Base-by-base conservation (phyloP, 75 land plant genomes). In the Gnetum montanum region DNA sequence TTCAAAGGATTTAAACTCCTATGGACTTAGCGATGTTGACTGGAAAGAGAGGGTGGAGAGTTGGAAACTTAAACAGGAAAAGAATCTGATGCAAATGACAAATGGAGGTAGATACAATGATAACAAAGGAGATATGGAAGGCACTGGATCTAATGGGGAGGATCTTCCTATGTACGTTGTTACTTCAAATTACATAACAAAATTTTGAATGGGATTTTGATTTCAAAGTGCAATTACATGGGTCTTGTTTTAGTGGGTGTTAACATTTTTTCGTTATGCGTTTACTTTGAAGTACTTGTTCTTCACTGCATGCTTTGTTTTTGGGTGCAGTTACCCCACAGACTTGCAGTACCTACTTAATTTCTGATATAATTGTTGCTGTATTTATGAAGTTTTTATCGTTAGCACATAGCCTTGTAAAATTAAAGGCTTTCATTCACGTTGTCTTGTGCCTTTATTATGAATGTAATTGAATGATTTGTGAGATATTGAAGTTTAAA, bases 1-100 rank as follows among this genome's bases (percentile, higher is more conserved):
- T 15, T 69, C 88, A n/a, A 88, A 76, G 70, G 94, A 88, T 60
- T 60, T 80, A 58, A 84, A 82, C 36, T 69, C 90, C 5, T 88
- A 88, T 76, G 94, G 90, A 37, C 75, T 83, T 61, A 81, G 77
- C 30, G 68, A 65, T 70, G 90, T 88, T 53, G 90, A 88, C 57
- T 88, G 94, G 94, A 88, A 88, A 60, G 94, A 88, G 61, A 74
- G 94, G 43, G 80, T 88, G 51, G 90, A 88, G 53, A 73, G 80
- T 49, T 88, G 94, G 94, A 88, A 75, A 49, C 67, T 76, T 13
- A 84, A 78, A 46, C 85, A 88, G 59, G 94, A 88, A 26, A 78
- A 81, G 57, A 69, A 63, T 46, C 54, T 73, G 55, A 58, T 80
- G 73, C 81, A 80, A 63, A 58, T 78, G 67, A 63, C 71, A 4